A percentile compares a stretch with the other conserved stretches of the same genome.
phyloP scores from a whole-genome alignment of 2,329 filamentous ascomycete genomes.

The Ophiocordyceps camponoti-saundersi region DNA sequence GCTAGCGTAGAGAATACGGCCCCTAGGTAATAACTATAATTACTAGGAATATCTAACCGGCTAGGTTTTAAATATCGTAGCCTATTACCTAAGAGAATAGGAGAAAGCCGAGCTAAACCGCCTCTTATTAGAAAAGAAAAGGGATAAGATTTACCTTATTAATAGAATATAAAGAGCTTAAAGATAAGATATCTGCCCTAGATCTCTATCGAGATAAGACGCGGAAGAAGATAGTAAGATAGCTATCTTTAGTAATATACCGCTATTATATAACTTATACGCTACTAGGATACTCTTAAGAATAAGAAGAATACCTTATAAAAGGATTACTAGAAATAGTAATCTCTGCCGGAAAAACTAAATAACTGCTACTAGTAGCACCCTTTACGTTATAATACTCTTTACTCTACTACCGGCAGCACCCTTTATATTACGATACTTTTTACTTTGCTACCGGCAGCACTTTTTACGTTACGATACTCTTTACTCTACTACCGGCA shows the following conservation, averaged over 20 bases:
- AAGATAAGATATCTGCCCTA: conserved; percentile 22
- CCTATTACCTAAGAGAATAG: conserved; percentile 57
- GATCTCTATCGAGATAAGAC: conserved; percentile 22
- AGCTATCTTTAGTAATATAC: background rate
- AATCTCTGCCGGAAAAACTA: conserved; percentile 53
- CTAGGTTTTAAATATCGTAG: conserved; percentile 59
- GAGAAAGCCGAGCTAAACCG: conserved; percentile 45
- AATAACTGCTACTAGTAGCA: too few species aligned
- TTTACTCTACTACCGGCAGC: too few species aligned
- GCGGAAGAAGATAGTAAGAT: background rate
- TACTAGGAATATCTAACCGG: conserved; percentile 41
- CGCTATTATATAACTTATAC: conserved; percentile 5
- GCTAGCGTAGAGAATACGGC: conserved; percentile 66
- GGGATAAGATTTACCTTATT: conserved; percentile 17
- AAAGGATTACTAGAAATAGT: conserved; percentile 44
- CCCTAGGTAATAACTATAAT: conserved; percentile 52
- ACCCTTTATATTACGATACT: too few species aligned
- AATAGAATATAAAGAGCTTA: conserved; percentile 14
- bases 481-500: too few species aligned
- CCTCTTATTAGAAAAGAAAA: conserved; percentile 25
- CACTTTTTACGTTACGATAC: too few species aligned
- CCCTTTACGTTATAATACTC: too few species aligned
- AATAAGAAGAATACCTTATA: conserved; percentile 52
- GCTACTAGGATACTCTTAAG: conserved; percentile 28
- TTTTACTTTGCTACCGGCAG: too few species aligned